phyloP scores from a whole-genome alignment of 805 yeast species.

The Cyberlindnera amylophila region DNA sequence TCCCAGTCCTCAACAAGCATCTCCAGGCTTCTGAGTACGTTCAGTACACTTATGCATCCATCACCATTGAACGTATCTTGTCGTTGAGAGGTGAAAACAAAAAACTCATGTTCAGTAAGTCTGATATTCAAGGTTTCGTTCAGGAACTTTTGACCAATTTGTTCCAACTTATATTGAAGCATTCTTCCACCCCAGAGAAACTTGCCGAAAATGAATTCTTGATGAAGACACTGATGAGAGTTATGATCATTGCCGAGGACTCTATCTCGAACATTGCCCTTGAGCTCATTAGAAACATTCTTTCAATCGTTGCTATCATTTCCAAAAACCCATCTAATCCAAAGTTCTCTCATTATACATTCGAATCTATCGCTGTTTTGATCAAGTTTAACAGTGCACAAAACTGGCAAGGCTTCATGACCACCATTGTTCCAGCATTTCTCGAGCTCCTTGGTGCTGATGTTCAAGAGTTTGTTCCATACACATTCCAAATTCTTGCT shows the following conservation, averaged over 20 bases:
- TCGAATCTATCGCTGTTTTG: conserved; percentile 81
- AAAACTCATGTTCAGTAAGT: conserved; percentile 61
- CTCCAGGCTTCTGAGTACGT: conserved; percentile 66
- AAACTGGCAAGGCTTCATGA: conserved; percentile 33
- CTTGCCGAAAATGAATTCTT: conserved; percentile 92
- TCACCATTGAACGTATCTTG: conserved; percentile 84
- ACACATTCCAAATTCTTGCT: conserved; percentile 86
- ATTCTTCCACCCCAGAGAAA: conserved; percentile 73
- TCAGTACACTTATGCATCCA: conserved; percentile 89
- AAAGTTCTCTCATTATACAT: conserved; percentile 81
- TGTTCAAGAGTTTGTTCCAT: conserved; percentile 91
- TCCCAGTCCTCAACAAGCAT: conserved; percentile 74
- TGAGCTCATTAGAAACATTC: conserved; percentile 56
- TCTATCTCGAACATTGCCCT: conserved; percentile 44
- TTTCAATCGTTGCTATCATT: conserved; percentile 65
- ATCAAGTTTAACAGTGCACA: conserved; percentile 44
- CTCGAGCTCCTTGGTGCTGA: conserved; percentile 71
- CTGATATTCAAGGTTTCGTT: conserved; percentile 64
- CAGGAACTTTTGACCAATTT: conserved; percentile 61
- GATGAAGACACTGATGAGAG: conserved; percentile 85
- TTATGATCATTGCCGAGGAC: conserved; percentile 69
- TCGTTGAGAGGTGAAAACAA: conserved; percentile 63
- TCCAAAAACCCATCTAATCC: conserved; percentile 95
- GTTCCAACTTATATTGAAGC: conserved; percentile 60
- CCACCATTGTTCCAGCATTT: conserved; percentile 60